Percentiles rank a stretch among this genome's conserved stretches.
Evolutionary conservation across 768 basidiomycete genomes (phyloP).

Genomic region (Lactarius pseudohatsudake): DNA sequence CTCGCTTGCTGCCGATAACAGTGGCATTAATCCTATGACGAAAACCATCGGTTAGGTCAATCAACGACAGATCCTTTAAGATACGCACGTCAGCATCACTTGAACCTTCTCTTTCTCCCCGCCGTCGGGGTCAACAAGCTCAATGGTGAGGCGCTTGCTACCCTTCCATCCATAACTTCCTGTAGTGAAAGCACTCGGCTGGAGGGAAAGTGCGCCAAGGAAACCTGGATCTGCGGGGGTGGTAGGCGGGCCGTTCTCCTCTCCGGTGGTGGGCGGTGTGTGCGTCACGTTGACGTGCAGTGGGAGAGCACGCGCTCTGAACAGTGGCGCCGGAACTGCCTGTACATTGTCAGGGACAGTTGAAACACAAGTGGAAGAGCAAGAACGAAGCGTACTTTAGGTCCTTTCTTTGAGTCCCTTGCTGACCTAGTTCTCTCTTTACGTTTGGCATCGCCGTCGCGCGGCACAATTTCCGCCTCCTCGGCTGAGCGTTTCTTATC

Average conservation of each 20-base stretch:
- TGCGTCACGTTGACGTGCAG: constrained; percentile 68
- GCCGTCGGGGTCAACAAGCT: constrained; percentile 52
- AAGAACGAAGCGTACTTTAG: constrained; percentile 13
- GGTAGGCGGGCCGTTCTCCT: constrained; percentile 38
- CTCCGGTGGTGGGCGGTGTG: constrained; percentile 50
- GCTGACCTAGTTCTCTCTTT: constrained; percentile 5
- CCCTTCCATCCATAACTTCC: constrained; percentile 89
- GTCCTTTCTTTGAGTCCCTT: constrained; percentile 16
- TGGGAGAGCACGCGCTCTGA: constrained; percentile 67
- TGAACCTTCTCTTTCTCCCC: constrained; percentile 62
- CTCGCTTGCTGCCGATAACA: constrained; percentile 67
- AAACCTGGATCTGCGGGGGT: constrained; percentile 56
- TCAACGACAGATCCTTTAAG: neutral
- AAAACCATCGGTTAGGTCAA: constrained; percentile 4
- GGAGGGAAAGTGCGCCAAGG: constrained; percentile 54
- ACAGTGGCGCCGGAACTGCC: constrained; percentile 40
- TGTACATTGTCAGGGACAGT: neutral
- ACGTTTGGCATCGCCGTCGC: constrained; percentile 8
- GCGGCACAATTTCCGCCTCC: constrained; percentile 17
- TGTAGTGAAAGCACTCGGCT: constrained; percentile 62
- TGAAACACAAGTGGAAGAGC: neutral
- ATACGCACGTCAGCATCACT: constrained; percentile 70
- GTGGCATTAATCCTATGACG: constrained; percentile 69
- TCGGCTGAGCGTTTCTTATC: constrained; percentile 22
- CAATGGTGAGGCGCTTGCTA: constrained; percentile 62